Conservation (phyloP, 2,329 filamentous ascomycete genomes). For the Nannizzia gypsea region DNA sequence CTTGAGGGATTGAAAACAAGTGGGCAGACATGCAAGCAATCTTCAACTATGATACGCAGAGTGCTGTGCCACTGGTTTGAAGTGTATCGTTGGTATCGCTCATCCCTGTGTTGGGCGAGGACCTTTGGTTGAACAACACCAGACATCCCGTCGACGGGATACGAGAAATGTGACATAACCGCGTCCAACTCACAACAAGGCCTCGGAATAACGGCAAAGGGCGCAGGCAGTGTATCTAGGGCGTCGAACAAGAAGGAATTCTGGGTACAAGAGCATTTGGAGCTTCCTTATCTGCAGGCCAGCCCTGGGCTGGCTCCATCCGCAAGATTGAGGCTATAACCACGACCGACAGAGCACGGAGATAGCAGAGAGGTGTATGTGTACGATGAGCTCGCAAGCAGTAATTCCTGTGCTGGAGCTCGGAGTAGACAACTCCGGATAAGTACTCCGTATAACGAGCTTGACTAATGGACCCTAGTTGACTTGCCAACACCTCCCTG, state of each 20-base stretch:
- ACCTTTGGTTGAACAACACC: neutral
- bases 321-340: too few species aligned
- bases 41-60: too few species aligned
- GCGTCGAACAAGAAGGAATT: neutral
- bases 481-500: too few species aligned
- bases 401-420: neutral
- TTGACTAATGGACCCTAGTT: too few species aligned
- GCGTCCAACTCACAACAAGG: neutral
- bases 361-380: too few species aligned
- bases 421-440: neutral
- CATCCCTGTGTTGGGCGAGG: too few species aligned
- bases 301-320: neutral
- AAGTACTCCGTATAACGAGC: too few species aligned
- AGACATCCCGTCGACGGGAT: neutral
- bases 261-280: neutral
- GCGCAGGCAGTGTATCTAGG: neutral
- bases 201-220: neutral
- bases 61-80: neutral
- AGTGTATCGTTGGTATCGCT: too few species aligned
- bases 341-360: too few species aligned
- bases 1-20: too few species aligned
- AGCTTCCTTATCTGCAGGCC: neutral
- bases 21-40: too few species aligned
- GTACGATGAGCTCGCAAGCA: too few species aligned
- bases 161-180: neutral